phyloP scores from a whole-genome alignment of 2,329 filamentous ascomycete genomes.

The Fusarium phyllophilum region DNA sequence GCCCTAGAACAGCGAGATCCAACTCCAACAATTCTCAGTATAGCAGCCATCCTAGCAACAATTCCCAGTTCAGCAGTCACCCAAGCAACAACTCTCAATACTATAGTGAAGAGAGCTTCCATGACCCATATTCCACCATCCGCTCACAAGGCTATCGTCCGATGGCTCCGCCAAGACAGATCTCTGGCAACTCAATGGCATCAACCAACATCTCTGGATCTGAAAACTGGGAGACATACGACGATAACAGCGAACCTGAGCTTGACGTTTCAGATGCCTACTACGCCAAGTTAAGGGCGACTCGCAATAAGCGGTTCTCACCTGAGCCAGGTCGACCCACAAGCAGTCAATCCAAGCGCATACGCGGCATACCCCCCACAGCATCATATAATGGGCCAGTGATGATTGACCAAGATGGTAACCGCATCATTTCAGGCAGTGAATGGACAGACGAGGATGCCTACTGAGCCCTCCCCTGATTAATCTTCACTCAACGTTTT shows the following conservation, averaged over 20 bases:
- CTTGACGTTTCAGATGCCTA: conserved; percentile 81
- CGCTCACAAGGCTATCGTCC: conserved; percentile 55
- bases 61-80: conserved; percentile 45
- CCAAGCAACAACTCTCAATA: conserved; percentile 38
- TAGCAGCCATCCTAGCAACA: conserved; percentile 46
- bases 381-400: conserved; percentile 58
- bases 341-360: conserved; percentile 62
- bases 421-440: conserved; percentile 70
- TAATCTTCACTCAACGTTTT: not conserved
- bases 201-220: conserved; percentile 84
- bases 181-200: conserved; percentile 71
- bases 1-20: conserved; percentile 49
- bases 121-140: conserved; percentile 55
- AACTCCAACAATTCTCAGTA: conserved; percentile 54
- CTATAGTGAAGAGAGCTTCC: conserved; percentile 51
- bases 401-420: conserved; percentile 67
- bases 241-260: conserved; percentile 82
- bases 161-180: conserved; percentile 66
- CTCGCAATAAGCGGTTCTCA: conserved; percentile 71
- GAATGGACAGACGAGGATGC: conserved; percentile 75
- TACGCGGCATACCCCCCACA: conserved; percentile 63
- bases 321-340: conserved; percentile 58
- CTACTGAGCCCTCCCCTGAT: conserved; percentile 52
- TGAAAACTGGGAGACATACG: conserved; percentile 98
- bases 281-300: conserved; percentile 79